phyloP scores from a whole-genome alignment of 2,329 filamentous ascomycete genomes.

The Dactylella cylindrospora region DNA sequence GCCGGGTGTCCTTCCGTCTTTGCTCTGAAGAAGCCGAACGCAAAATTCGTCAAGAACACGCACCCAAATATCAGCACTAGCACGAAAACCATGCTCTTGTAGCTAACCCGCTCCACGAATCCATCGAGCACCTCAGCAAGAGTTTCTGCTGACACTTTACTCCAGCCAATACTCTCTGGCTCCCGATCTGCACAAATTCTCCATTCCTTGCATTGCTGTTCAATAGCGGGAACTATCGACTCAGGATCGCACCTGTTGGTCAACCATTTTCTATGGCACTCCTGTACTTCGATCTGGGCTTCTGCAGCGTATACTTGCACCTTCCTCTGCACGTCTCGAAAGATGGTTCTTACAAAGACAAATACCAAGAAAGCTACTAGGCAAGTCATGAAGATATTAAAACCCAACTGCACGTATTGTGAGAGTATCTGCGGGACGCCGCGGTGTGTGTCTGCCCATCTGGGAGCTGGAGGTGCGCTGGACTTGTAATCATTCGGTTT shows the following conservation, averaged over 20 bases:
- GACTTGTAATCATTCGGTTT: background rate
- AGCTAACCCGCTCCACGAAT: conserved; percentile 86
- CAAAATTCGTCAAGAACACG: conserved; percentile 62
- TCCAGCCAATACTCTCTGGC: conserved; percentile 72
- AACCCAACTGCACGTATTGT: conserved; percentile 62
- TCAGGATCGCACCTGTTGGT: conserved; percentile 72
- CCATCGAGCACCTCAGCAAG: conserved; percentile 91
- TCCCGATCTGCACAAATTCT: conserved; percentile 84
- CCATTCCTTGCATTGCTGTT: conserved; percentile 75
- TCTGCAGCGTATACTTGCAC: conserved; percentile 68
- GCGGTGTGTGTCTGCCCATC: conserved; percentile 59
- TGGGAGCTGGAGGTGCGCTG: conserved; percentile 5
- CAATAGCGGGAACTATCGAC: conserved; percentile 70
- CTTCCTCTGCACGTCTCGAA: conserved; percentile 72
- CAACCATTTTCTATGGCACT: conserved; percentile 71
- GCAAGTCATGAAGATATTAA: conserved; percentile 66
- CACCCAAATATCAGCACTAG: conserved; percentile 57
- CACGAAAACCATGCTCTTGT: conserved; percentile 71
- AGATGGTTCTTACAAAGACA: conserved; percentile 68
- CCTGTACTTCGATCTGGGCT: conserved; percentile 70
- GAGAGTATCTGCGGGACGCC: conserved; percentile 63
- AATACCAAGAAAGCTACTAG: conserved; percentile 67
- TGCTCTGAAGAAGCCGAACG: conserved; percentile 53
- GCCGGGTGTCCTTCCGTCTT: conserved; percentile 44
- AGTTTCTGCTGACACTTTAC: conserved; percentile 79